Conservation (phyloP, 768 basidiomycete species). For the Serendipita indica region DNA sequence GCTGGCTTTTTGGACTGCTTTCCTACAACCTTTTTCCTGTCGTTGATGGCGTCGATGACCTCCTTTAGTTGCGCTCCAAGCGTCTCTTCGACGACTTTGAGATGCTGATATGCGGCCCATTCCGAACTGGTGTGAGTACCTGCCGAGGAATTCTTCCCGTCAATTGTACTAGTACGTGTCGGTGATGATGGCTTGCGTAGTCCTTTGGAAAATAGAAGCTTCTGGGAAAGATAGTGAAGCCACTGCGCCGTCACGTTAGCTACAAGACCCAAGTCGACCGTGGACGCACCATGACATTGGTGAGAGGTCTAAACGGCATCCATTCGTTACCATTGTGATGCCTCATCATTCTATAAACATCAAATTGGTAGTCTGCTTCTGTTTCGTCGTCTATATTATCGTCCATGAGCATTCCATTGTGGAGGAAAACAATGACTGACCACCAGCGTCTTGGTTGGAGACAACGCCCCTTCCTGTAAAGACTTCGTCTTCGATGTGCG, state of each 20-base stretch:
- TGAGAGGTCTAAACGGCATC: conserved; percentile 64
- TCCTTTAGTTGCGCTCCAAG: conserved; percentile 12
- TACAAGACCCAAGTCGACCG: background rate
- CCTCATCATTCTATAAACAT: conserved; percentile 83
- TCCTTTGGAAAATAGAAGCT: conserved; percentile 21
- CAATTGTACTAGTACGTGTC: background rate
- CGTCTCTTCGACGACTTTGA: conserved; percentile 10
- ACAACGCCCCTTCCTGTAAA: conserved; percentile 28
- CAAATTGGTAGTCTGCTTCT: conserved; percentile 82
- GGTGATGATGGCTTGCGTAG: conserved; percentile 13
- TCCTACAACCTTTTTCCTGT: background rate
- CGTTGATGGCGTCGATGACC: background rate
- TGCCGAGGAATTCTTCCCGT: background rate
- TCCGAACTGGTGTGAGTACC: conserved; percentile 5
- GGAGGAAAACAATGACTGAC: conserved; percentile 26
- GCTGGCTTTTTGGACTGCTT: background rate
- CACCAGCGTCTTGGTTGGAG: conserved; percentile 57
- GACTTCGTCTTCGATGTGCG: conserved; percentile 72
- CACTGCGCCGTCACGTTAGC: conserved; percentile 19
- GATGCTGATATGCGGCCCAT: conserved; percentile 10
- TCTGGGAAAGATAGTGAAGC: conserved; percentile 25
- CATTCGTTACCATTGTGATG: conserved; percentile 45
- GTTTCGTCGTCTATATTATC: conserved; percentile 8
- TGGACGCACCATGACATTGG: conserved; percentile 68
- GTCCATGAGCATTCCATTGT: background rate